Percentiles rank a stretch among this genome's conserved stretches.
Conservation (phyloP, 352 stramenopile species). For the Pythium sp. region DNA sequence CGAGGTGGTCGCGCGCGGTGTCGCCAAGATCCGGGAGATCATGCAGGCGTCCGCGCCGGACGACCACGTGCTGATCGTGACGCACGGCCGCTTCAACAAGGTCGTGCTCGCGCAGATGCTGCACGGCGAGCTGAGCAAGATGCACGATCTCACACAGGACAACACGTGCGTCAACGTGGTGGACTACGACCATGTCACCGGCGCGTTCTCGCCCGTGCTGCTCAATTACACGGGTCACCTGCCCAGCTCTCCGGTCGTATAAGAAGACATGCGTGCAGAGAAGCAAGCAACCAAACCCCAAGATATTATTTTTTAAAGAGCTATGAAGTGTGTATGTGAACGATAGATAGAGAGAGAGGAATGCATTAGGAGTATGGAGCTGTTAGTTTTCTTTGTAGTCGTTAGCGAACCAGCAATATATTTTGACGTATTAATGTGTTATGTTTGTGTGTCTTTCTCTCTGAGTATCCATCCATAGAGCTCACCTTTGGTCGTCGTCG, state of each 20-base stretch:
- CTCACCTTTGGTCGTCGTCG: background rate
- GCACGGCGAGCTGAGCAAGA: conserved; percentile 48
- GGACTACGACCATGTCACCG: conserved; percentile 64
- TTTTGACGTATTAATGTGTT: conserved; percentile 16
- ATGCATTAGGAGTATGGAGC: conserved; percentile 6
- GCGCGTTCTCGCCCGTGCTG: conserved; percentile 52
- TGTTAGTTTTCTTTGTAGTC: background rate
- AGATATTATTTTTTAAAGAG: conserved; percentile 6
- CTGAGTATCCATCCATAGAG: background rate
- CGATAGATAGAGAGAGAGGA: background rate
- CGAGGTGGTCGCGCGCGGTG: conserved; percentile 66
- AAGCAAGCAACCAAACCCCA: background rate
- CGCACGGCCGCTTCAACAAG: conserved; percentile 85
- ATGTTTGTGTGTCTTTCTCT: background rate
- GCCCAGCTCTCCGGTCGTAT: conserved; percentile 31
- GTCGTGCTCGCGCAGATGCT: conserved; percentile 72
- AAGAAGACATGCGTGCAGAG: background rate
- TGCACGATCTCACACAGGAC: conserved; percentile 72
- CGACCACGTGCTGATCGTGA: conserved; percentile 75
- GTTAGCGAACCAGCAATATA: conserved; percentile 13
- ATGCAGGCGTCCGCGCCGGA: conserved; percentile 30
- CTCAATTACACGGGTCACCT: conserved; percentile 75
- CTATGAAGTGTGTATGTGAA: background rate
- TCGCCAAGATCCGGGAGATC: conserved; percentile 58
- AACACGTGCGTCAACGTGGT: conserved; percentile 87